Evolutionary conservation across 2,329 filamentous ascomycete species (phyloP), one percentile per base, ranked within the genome.

Genomic region (Bipolaris sorokiniana): DNA sequence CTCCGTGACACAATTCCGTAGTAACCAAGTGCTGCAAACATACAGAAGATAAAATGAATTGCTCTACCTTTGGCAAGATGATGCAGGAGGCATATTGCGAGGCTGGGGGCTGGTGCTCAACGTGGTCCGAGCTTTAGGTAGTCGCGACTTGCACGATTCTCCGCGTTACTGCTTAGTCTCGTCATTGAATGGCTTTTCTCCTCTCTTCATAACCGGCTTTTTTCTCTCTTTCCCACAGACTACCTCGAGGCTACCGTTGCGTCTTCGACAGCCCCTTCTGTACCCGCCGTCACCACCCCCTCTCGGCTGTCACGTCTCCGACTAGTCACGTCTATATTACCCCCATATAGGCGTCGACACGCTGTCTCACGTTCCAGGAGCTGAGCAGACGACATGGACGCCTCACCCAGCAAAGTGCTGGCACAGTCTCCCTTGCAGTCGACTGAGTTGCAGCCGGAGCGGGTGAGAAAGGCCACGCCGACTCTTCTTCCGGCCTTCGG

Each of bases 401-500:
- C 62, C 33, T 72, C 71, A 36, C 70, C 69, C 18, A 62, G 54
- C 63, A 67, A 66, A 54, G 59, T 54, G 59, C 55, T 63, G 51
- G 52, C 59, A 52, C 72, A 70, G 61, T 65, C 68, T 66, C 66
- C 66, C 48, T 60, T 69, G 40, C 66, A 68, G 57, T 59, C 67
- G 49, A 66, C 67, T 50, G 67, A 70, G 51, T 52, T 50, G 58
- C 68, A 60, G 45, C 61, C 68, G 28, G 67, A 72, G 59, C 62
- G 53, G 81, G 83, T 68, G 76, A 82, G 63, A 89, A 90, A 80
- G 50, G 44, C 50, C 40, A 56, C 53, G 66, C 84, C 90, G 26
- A 85, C 87, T 55, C 81, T 94, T 54, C 86, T 95, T 23, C 91
- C 91, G 59, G 84, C 91, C 20, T 93, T 94, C 75, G 65, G 61